Percentiles rank a stretch among this genome's conserved stretches.
These are phyloP conservation scores for Magnolia officinalis DNA, from an alignment of 164 flowering plant genomes.

Conservation along the genomic window DNA sequence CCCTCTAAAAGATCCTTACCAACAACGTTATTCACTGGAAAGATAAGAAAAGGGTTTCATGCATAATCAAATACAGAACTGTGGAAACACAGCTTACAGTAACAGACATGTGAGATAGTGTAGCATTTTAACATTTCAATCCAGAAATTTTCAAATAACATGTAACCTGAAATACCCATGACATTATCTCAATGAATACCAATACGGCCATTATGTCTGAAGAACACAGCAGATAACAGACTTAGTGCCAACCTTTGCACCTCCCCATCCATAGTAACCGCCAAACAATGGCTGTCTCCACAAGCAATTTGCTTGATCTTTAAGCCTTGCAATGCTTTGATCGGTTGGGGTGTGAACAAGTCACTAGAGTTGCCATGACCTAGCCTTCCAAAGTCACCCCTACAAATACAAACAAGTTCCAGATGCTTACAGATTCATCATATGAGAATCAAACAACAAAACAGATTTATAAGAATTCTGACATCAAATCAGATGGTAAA, in stretches of 20 bases:
- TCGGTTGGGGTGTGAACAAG: slow-evolving; percentile 82
- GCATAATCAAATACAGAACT: too few species aligned
- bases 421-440: background rate
- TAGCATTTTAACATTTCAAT: too few species aligned
- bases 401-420: slow-evolving; percentile 25
- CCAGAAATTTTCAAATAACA: too few species aligned
- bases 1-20: too few species aligned
- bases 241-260: slow-evolving; percentile 66
- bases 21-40: too few species aligned
- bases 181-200: too few species aligned
- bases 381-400: slow-evolving; percentile 99
- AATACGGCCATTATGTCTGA: background rate
- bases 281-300: slow-evolving; percentile 98
- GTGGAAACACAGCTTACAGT: too few species aligned
- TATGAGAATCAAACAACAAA: slow-evolving; percentile 1
- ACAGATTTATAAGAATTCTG: background rate
- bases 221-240: background rate
- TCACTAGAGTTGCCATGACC: slow-evolving; percentile 99
- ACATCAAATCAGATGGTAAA: background rate
- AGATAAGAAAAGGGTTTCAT: too few species aligned
- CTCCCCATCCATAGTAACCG: slow-evolving; percentile 84
- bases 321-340: slow-evolving; percentile 71
- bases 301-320: slow-evolving; percentile 91
- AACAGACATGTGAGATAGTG: too few species aligned
- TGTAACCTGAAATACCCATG: too few species aligned